Base-by-base conservation (phyloP, 441 rosid species). In the Metrosideros polymorpha region DNA sequence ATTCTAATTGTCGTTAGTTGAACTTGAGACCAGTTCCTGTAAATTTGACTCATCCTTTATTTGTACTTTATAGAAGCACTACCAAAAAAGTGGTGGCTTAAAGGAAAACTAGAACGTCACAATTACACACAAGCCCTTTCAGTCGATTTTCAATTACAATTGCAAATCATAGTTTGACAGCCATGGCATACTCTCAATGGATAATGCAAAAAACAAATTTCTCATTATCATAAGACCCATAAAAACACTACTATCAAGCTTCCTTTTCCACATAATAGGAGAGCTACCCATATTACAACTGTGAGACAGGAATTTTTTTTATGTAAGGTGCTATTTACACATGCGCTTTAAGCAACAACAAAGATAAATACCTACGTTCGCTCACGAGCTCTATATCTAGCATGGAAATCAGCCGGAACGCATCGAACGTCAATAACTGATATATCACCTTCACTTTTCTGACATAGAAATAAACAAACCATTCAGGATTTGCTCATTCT, bases 351-450 rank as follows among this genome's bases (percentile, higher is more conserved):
- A 19, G 71, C n/a, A 61, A 86, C 82, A 84, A 56, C 32, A 75
- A 35, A 56, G 35, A 84, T 54, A 86, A 92, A 91, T 93, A 95
- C 99, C 93, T 93, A 98, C 98, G 91, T 98, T 93, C 99, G 98
- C 90, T 96, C 99, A 89, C 57, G 91, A 87, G 99, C 98, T 90
- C 89, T 95, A 88, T 89, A 94, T 93, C 99, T 94, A 84, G 99
- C 98, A 92, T 98, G 99, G 88, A 92, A 98, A 90, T 93, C 92
- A 88, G 90, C 85, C 9, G 98, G 96, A 89, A 98, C 92, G 57
- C 93, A 89, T 89, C 92, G 93, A 92, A 96, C 98, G 90, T 98
- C 98, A 85, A 90, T 92, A 87, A 98, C 92, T 91, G 88, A 90
- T 82, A 98, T 91, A 91, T 98, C 99, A 30, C 96, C 97, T 54